A percentile compares a stretch with the other conserved stretches of the same genome.
Conservation (phyloP, 352 stramenopile genomes). For the Aphanomyces invadans region DNA sequence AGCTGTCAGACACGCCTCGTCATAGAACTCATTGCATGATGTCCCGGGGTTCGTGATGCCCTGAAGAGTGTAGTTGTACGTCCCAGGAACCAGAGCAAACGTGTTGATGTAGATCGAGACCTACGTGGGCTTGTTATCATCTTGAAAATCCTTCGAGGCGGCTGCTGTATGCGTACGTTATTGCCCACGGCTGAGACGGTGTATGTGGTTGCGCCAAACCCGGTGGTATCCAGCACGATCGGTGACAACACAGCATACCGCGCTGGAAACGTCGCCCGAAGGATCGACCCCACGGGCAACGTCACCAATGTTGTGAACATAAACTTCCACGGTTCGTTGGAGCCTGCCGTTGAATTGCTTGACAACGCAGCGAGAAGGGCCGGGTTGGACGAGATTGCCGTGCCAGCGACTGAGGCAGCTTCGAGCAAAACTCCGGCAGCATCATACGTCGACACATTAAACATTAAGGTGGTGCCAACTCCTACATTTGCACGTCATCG, state of each 20-base stretch:
- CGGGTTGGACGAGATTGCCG: constrained; percentile 28
- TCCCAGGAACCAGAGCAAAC: constrained; percentile 31
- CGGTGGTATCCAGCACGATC: constrained; percentile 27
- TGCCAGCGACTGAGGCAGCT: constrained; percentile 29
- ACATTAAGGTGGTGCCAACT: constrained; percentile 33
- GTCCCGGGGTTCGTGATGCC: constrained; percentile 49
- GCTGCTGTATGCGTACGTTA: too few relatives aligned
- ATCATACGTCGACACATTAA: constrained; percentile 36
- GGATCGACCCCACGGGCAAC: constrained; percentile 31
- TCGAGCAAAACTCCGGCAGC: constrained; percentile 33
- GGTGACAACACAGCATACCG: constrained; percentile 33
- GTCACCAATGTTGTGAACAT: constrained; percentile 38
- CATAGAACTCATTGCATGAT: constrained; percentile 48
- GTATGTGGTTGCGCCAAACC: constrained; percentile 33
- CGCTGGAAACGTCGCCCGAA: constrained; percentile 41
- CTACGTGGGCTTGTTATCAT: too few relatives aligned
- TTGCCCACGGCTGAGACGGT: not conserved
- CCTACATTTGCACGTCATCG: constrained; percentile 30
- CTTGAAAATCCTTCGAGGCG: not conserved
- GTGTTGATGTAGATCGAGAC: constrained; percentile 33
- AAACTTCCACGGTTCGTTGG: constrained; percentile 30
- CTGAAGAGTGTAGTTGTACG: constrained; percentile 35
- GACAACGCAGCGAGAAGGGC: constrained; percentile 32
- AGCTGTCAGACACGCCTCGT: constrained; percentile 39
- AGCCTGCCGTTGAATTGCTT: constrained; percentile 32